Base-by-base conservation (phyloP, 2,329 filamentous ascomycete species). In the Sclerotiophoma versabilis region DNA sequence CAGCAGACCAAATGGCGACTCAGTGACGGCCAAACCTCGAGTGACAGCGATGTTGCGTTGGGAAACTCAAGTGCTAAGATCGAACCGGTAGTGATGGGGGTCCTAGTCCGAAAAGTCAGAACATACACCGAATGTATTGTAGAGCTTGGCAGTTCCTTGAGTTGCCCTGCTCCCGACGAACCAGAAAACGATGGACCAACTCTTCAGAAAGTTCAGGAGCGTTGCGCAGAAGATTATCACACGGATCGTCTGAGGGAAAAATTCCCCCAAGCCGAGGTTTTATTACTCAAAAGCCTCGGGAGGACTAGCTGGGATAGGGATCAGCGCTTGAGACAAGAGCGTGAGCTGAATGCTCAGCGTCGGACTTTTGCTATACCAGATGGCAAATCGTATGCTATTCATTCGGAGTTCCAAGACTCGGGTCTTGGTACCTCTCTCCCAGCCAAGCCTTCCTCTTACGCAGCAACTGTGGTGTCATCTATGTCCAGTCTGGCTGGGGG, bases 371-470 rank as follows among this genome's bases (percentile, higher is more conserved):
- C 17, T 5, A 3, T 20, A n/a, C 9, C 33, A 6, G 39, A 20
- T 22, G n/a, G 23, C 9, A 59, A 56, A 39, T 63, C 54, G 7
- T 36, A 19, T 12, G 11, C 56, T 6, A 45, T 55, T 2, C 17
- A 34, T 6, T 66, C 63, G 1, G 54, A 63, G 7, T 69, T 66
- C 22, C 49, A 62, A 32, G 65, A 67, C 33, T 66, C 64, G 23
- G 64, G 64, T 0, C 36, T 68, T 7, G 63, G 64, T 11, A 61
- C 59, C 3, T 65, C 64, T 5, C 38, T 66, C 4, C 52, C 59
- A 17, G 26, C 46, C 3, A 37, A 26, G 20, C 27, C 49, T 19
- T 49, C 57, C 2, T 14, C 37, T 1, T 69, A 67, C 38, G 65
- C 64, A 6, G 61, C 59, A 20, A 60, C 62, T 9, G 36, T 58